Evolutionary conservation across 305 asterid species (phyloP).

Genomic region (Petunia hybrid): DNA sequence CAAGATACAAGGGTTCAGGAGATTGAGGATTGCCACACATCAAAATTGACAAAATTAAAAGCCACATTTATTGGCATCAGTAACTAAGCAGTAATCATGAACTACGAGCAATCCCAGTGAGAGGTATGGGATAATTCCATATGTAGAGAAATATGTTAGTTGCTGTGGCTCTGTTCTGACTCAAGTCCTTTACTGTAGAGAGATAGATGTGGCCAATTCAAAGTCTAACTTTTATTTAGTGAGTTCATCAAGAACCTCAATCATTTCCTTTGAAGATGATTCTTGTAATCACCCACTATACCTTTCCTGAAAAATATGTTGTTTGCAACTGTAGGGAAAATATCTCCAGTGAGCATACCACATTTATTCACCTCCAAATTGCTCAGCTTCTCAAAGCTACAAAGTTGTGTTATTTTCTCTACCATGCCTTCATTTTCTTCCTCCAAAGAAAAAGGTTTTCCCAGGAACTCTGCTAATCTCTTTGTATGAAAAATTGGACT

Average conservation of each 20-base stretch:
- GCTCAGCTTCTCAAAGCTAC: constrained; percentile 34
- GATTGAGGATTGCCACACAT: neutral
- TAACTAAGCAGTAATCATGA: too few relatives aligned
- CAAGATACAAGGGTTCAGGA: too few relatives aligned
- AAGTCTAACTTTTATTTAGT: too few relatives aligned
- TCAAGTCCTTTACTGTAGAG: too few relatives aligned
- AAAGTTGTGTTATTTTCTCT: constrained; percentile 25
- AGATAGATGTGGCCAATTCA: too few relatives aligned
- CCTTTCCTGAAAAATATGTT: constrained; percentile 39
- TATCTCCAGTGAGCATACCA: neutral
- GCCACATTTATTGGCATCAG: too few relatives aligned
- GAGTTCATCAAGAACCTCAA: too few relatives aligned
- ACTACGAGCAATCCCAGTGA: too few relatives aligned
- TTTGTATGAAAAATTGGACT: neutral
- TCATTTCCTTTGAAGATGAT: constrained; percentile 19
- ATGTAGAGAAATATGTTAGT: neutral
- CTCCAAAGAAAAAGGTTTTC: constrained; percentile 34
- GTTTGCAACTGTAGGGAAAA: constrained; percentile 14
- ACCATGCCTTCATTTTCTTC: constrained; percentile 36
- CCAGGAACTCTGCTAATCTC: constrained; percentile 37
- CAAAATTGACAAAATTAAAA: too few relatives aligned
- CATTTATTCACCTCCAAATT: constrained; percentile 38
- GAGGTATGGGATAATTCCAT: neutral
- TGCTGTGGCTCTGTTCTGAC: too few relatives aligned
- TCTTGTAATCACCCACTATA: constrained; percentile 39